Evolutionary conservation across 2,329 filamentous ascomycete species (phyloP).

Genomic region (Hypoxylon sp.): DNA sequence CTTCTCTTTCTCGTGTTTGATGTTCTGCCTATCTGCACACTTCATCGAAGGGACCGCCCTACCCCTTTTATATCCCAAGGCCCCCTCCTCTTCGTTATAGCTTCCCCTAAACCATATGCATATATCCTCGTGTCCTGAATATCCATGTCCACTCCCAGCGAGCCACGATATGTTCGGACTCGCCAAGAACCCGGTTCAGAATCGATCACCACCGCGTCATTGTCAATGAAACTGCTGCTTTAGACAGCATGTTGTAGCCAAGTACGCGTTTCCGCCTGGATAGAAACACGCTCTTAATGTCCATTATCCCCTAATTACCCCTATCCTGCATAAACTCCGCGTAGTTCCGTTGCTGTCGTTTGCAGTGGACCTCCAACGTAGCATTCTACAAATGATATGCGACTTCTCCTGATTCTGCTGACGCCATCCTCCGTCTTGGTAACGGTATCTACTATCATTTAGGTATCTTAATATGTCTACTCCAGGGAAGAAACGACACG

Average conservation of each 20-base stretch:
- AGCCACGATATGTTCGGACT: too few relatives aligned
- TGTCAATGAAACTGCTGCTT: too few relatives aligned
- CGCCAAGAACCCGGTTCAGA: too few relatives aligned
- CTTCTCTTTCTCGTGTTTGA: neutral
- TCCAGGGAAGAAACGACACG: neutral
- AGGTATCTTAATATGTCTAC: neutral
- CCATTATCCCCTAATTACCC: constrained; percentile 16
- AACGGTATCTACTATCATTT: neutral
- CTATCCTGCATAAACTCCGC: constrained; percentile 23
- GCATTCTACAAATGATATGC: neutral
- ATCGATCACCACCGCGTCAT: too few relatives aligned
- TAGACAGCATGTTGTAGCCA: too few relatives aligned
- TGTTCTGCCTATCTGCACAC: neutral
- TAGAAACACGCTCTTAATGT: neutral
- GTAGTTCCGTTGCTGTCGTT: constrained; percentile 5
- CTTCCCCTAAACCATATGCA: neutral
- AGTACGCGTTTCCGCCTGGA: neutral
- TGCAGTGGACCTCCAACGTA: neutral
- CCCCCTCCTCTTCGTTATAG: neutral
- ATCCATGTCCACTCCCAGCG: too few relatives aligned
- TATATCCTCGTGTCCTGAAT: neutral
- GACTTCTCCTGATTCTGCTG: neutral
- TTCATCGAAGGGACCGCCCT: neutral
- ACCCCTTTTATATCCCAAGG: neutral
- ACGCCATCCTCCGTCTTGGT: neutral